Evolutionary conservation across 1,284 basidiomycete species (phyloP).

Genomic region (Cryptococcus sp.): DNA sequence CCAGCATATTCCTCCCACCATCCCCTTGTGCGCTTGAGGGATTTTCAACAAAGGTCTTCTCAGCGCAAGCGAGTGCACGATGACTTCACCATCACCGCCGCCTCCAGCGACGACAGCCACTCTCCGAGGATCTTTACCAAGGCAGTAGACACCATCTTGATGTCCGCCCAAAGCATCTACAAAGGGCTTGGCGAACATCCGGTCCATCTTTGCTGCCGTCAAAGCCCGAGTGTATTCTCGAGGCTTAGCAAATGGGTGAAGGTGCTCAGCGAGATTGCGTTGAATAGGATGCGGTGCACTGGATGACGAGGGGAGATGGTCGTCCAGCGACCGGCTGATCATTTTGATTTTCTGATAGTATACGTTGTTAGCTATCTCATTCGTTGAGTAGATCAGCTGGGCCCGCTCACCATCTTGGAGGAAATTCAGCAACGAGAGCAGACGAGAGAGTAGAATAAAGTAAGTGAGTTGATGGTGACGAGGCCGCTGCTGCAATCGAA

Average conservation of each 20-base stretch:
- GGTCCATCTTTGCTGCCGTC: conserved; percentile 93
- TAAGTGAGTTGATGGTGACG: too few relatives aligned
- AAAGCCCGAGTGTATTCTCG: conserved; percentile 92
- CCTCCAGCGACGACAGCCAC: conserved; percentile 86
- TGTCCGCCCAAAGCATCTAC: conserved; percentile 89
- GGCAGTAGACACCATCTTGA: conserved; percentile 89
- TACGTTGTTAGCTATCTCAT: not conserved
- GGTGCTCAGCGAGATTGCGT: conserved; percentile 87
- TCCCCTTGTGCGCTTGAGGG: conserved; percentile 84
- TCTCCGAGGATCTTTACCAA: conserved; percentile 75
- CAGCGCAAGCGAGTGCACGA: conserved; percentile 81
- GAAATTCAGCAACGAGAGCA: too few relatives aligned
- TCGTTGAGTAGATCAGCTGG: not conserved
- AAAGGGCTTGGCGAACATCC: conserved; percentile 97
- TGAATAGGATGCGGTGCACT: conserved; percentile 65
- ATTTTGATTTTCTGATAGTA: conserved; percentile 53
- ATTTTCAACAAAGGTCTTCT: conserved; percentile 68
- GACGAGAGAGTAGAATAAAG: too few relatives aligned
- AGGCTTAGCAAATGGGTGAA: conserved; percentile 91
- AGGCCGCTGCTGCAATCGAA: too few relatives aligned
- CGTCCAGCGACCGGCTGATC: conserved; percentile 53
- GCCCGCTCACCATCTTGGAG: too few relatives aligned
- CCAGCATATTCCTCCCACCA: conserved; percentile 70
- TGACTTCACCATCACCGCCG: conserved; percentile 92
- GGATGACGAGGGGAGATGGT: conserved; percentile 53